phyloP scores from a whole-genome alignment of 768 basidiomycete genomes.

The Pleurotus eryngii region DNA sequence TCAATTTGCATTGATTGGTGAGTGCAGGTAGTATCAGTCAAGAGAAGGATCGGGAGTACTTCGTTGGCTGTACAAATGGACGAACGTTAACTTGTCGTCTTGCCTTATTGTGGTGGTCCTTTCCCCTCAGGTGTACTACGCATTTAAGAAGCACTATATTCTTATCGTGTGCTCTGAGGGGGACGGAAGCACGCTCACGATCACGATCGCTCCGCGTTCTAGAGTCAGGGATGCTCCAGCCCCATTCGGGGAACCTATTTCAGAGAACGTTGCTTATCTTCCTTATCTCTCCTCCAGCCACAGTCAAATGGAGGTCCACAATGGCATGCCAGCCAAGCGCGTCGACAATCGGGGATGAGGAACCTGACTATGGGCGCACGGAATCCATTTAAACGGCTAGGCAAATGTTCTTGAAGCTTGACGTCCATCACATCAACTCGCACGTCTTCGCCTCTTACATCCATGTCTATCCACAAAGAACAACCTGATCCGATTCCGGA shows the following conservation, averaged over 20 bases:
- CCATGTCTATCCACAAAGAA: constrained; percentile 2
- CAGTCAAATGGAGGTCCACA: background rate
- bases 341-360: constrained; percentile 1
- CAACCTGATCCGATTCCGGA: constrained; percentile 3
- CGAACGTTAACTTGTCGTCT: background rate
- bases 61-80: too few relatives aligned
- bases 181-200: background rate
- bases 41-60: too few relatives aligned
- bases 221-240: background rate
- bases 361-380: background rate
- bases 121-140: background rate
- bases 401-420: background rate
- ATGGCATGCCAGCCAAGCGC: background rate
- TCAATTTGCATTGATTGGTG: too few relatives aligned
- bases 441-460: background rate
- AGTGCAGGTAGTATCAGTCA: too few relatives aligned
- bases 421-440: background rate
- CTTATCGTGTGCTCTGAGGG: constrained; percentile 1
- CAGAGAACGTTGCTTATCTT: constrained; percentile 5
- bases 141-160: background rate
- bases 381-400: background rate
- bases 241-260: background rate
- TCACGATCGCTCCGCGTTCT: constrained; percentile 5
- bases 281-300: constrained; percentile 5
- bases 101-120: background rate